Evolutionary conservation across 1,284 basidiomycete genomes (phyloP), one percentile per base, ranked within the genome.

Genomic region (Papiliotrema fonsecae): DNA sequence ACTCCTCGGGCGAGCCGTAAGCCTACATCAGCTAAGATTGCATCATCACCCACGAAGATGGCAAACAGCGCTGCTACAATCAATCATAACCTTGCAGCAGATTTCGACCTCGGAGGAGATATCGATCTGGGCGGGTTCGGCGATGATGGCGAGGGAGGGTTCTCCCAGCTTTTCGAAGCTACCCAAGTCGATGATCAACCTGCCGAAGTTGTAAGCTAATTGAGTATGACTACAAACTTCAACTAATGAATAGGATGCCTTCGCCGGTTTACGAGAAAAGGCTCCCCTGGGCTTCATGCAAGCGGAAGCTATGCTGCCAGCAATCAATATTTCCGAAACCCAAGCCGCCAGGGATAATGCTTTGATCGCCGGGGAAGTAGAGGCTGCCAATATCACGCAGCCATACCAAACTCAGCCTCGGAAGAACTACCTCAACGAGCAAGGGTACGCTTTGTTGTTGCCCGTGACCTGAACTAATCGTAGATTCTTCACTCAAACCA

Each of bases 401-500:
- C 34, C 46, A 24, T 9, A 41, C 19, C 49, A 55, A 14, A 41
- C 43, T 9, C 45, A 51, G 22, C 52, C 55, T 1, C 60, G 57
- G 42, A 47, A 60, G 47, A 49, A 52, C 34, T 72, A 69, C 38
- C 54, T 72, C 18, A 72, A 72, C 35, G 58, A 62, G 6, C 50
- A 60, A 49, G 69, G 69, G 69, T 69, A 36, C 51, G 67, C 48
- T 37, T 16, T 14, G 16, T 24, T 16, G 22, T 5, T 19, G 2
- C 19, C 19, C 2, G 27, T 16, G 28, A 9, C 24, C 30, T 22
- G 34, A 19, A 30, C 41, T 37, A n/a, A 52, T 26, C 11, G 1
- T 27, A 70, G 69, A 2, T 60, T 65, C 43, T 70, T 70, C 51
- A 72, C 69, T 4, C 69, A 72, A 37, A 69, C 69, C 7, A 64